Evolutionary conservation across 2,329 filamentous ascomycete genomes (phyloP), one percentile per base, ranked within the genome.

Genomic region (Tolypocladium cylindrosporum): DNA sequence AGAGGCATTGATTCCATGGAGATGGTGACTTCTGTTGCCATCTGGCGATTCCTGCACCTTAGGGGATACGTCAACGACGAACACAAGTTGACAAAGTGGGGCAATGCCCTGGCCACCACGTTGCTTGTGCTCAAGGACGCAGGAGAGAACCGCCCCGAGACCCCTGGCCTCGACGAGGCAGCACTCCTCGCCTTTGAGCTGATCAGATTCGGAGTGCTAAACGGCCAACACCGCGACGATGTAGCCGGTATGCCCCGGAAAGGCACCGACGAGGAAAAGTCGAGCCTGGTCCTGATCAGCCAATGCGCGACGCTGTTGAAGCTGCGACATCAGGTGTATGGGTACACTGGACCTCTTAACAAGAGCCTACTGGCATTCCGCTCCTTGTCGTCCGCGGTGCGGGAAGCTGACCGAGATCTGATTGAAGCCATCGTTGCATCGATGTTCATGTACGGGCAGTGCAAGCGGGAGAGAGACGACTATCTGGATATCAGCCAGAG

Each of bases 291-390:
- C 57, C 80, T 99, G 51, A 86, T 97, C 66, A 94, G 91, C 64
- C 88, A 94, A 43, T 88, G 92, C 61, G 90, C 92, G 16, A 91
- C 89, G 56, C 78, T 97, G 59, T 83, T 91, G 55, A 90, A 89
- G 67, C 79, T 97, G 61, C 84, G 86, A 39, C 94, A 99, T 70
- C 83, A 90, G 65, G 80, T 83, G 4, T 92, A 93, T 64, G 94
- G 94, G 37, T 99, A 97, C 73, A 97, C 93, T 2, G 94, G 94
- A 0, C 93, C 94, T 1, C 80, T 99, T 1, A 96, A 91, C 77
- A 88, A 94, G 72, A 91, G 93, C 64, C 79, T 97, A 56, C 80
- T 99, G 48, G 87, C 86, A 34, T 99, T 92, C 77, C 89, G 91
- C 60, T 92, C 91, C 1, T 79, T 97, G 59, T 86, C 91, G 45